phyloP scores from a whole-genome alignment of 2,329 filamentous ascomycete species.

The Scolecobasidium constrictum region DNA sequence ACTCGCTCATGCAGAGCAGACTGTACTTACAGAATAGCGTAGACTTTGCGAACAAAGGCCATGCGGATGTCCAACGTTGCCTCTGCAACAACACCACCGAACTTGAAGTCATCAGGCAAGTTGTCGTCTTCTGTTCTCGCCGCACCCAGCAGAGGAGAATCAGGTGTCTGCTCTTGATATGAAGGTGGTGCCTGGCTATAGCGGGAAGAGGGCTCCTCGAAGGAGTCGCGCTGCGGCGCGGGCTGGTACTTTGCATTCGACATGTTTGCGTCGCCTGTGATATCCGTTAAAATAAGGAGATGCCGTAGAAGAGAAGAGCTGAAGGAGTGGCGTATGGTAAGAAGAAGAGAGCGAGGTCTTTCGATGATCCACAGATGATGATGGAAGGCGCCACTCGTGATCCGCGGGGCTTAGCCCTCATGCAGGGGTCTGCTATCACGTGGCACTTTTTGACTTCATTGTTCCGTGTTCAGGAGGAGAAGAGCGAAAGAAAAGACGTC shows the following conservation, averaged over 20 bases:
- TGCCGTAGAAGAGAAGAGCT: not conserved
- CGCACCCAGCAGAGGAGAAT: constrained; percentile 51
- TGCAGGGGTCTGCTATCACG: too few relatives aligned
- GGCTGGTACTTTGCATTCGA: constrained; percentile 71
- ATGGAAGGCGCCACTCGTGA: not conserved
- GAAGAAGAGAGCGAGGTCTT: not conserved
- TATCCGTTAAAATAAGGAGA: not conserved
- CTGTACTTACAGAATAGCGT: constrained; percentile 68
- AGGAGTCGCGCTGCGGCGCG: constrained; percentile 76
- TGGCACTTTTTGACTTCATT: too few relatives aligned
- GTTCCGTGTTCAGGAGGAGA: too few relatives aligned
- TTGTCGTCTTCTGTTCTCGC: constrained; percentile 78
- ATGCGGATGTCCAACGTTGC: constrained; percentile 92
- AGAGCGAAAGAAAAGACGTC: too few relatives aligned
- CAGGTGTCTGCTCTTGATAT: constrained; percentile 50
- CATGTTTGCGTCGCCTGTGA: constrained; percentile 43
- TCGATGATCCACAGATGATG: not conserved
- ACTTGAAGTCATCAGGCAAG: constrained; percentile 97
- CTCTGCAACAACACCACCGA: constrained; percentile 86
- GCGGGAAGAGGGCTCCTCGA: constrained; percentile 42
- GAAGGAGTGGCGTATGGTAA: not conserved
- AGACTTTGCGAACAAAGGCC: constrained; percentile 95
- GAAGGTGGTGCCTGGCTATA: constrained; percentile 75
- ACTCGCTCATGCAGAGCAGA: constrained; percentile 1
- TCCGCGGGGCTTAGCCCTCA: not conserved